These are phyloP conservation scores for Alternaria incomplexa DNA, from an alignment of 2,329 filamentous ascomycete species.

Conservation along the genomic window DNA sequence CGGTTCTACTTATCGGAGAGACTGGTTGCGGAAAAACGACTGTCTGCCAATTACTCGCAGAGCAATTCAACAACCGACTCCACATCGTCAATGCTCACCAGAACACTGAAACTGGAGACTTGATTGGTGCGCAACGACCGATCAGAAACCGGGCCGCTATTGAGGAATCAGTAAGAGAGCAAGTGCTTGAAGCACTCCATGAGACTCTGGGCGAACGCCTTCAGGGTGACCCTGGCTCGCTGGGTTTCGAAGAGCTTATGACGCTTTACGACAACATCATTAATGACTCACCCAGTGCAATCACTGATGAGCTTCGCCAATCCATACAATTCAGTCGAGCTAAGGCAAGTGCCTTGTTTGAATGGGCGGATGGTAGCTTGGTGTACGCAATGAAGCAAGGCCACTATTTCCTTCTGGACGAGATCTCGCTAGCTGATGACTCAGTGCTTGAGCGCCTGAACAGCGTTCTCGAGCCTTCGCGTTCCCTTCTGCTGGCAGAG, in stretches of 20 bases:
- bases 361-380: conserved; percentile 94
- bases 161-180: conserved; percentile 67
- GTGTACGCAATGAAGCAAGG: conserved; percentile 92
- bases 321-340: conserved; percentile 58
- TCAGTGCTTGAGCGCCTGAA: conserved; percentile 96
- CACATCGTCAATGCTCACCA: conserved; percentile 97
- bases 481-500: conserved; percentile 87
- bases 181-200: conserved; percentile 57
- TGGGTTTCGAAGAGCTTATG: conserved; percentile 57
- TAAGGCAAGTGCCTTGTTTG: conserved; percentile 84
- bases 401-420: conserved; percentile 91
- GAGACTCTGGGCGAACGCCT: conserved; percentile 6
- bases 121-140: conserved; percentile 94
- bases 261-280: conserved; percentile 64
- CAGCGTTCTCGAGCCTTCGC: conserved; percentile 88
- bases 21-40: conserved; percentile 98
- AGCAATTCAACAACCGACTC: conserved; percentile 76
- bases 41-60: conserved; percentile 88
- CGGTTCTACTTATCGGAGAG: conserved; percentile 91
- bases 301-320: conserved; percentile 53
- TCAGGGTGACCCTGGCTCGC: conserved; percentile 11
- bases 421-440: conserved; percentile 97
- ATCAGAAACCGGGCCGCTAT: conserved; percentile 83
- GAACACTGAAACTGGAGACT: conserved; percentile 95
- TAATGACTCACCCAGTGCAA: conserved; percentile 49